A percentile compares a stretch with the other conserved stretches of the same genome.
Evolutionary conservation across 345 rosid species (phyloP).

Genomic region (Aquilaria yunnanensis): DNA sequence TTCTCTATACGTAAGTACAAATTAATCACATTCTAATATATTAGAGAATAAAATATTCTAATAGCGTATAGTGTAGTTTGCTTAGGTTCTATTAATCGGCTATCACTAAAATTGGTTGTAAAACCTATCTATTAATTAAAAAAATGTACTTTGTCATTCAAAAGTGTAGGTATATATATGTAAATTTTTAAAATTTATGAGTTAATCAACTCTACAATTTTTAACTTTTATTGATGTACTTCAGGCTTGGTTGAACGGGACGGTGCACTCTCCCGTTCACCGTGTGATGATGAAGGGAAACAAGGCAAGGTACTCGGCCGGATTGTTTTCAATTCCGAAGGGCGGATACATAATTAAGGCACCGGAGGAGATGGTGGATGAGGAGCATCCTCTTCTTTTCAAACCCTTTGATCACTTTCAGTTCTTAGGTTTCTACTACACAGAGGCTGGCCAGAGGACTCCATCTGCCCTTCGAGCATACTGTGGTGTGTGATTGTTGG

Average conservation of each 20-base stretch:
- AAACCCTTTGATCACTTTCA: conserved; percentile 53
- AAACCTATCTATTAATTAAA: no score
- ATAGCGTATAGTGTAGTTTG: no score
- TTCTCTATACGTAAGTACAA: conserved; percentile 34
- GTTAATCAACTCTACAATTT: no score
- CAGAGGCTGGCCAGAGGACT: conserved; percentile 36
- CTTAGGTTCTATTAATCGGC: no score
- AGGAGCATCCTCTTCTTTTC: conserved; percentile 43
- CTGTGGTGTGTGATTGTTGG: conserved; percentile 29
- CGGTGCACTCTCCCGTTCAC: conserved; percentile 50
- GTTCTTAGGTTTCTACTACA: conserved; percentile 34
- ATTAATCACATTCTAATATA: not conserved
- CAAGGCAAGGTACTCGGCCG: conserved; percentile 45
- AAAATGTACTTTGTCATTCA: no score
- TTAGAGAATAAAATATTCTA: no score
- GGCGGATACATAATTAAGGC: conserved; percentile 33
- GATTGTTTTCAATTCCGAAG: conserved; percentile 52
- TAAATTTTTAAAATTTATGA: no score
- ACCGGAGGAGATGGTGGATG: conserved; percentile 51
- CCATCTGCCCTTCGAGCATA: conserved; percentile 34
- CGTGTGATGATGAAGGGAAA: conserved; percentile 69
- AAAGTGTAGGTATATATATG: no score
- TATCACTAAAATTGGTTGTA: no score
- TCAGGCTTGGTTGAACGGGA: conserved; percentile 67
- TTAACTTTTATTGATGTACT: not conserved